phyloP scores from a whole-genome alignment of 768 basidiomycete species.

The Pulveroboletus sp. region DNA sequence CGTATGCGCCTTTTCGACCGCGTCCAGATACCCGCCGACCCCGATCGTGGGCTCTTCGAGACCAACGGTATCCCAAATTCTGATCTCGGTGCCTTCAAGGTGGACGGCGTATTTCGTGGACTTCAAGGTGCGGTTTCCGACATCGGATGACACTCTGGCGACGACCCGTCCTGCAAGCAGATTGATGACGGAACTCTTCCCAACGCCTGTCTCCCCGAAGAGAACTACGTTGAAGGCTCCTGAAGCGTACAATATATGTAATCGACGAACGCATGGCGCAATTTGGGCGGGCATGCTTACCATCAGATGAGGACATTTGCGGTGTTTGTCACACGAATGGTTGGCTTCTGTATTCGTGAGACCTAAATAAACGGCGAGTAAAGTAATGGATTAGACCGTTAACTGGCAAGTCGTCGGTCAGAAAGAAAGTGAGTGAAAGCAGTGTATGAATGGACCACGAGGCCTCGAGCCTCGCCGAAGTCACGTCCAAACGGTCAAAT shows the following conservation, averaged over 20 bases:
- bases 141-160: constrained; percentile 33
- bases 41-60: constrained; percentile 31
- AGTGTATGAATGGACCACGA: constrained; percentile 1
- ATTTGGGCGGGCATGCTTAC: constrained; percentile 9
- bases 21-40: constrained; percentile 24
- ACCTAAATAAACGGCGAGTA: neutral
- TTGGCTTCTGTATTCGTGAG: constrained; percentile 8
- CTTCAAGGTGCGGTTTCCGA: constrained; percentile 33
- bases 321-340: neutral
- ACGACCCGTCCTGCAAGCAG: constrained; percentile 31
- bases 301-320: constrained; percentile 18
- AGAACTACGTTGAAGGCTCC: constrained; percentile 27
- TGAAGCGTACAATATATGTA: neutral
- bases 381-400: too few species aligned
- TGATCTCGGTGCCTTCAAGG: constrained; percentile 8
- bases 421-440: constrained; percentile 9
- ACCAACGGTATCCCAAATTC: constrained; percentile 30
- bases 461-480: too few species aligned
- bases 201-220: constrained; percentile 32
- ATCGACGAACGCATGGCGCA: neutral
- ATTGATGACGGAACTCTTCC: constrained; percentile 45
- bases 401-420: constrained; percentile 8
- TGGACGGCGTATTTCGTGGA: constrained; percentile 23
- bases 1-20: constrained; percentile 26
- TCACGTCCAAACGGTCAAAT: too few species aligned